Evolutionary conservation across 2,329 filamentous ascomycete genomes (phyloP), one percentile per base, ranked within the genome.

Genomic region (Exophiala dermatitidis): DNA sequence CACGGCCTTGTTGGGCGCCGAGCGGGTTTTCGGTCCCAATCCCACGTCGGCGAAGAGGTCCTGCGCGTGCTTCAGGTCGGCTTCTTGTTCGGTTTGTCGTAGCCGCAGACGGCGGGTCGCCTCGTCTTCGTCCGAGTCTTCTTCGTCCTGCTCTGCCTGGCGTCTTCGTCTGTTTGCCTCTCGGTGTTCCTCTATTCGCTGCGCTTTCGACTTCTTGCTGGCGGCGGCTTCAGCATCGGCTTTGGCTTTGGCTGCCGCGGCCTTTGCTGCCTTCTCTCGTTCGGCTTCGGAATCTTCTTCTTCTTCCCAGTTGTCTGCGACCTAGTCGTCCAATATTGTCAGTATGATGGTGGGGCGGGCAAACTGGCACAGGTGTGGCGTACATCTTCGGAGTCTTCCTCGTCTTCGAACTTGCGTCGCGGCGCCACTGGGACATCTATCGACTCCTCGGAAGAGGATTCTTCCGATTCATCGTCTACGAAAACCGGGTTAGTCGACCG

Each of bases 261-360:
- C 89, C 75, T 91, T 93, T 72, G 86, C 87, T 30, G 82, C 88
- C 78, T 97, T 98, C 73, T 96, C 90, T 65, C 90, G 87, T 77
- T 98, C 93, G 64, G 84, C 91, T 66, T 98, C 93, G 58, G 90
- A 95, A 74, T 98, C 93, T 67, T 97, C 93, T 63, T 88, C 90
- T 54, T 88, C 91, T 66, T 97, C 90, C 93, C 93, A 98, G 33
- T 88, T 91, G 56, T 98, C 93, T 67, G 96, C 81, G 53, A 97
- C 88, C 85, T 95, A 50, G 47, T 41, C 44, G 19, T 19, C 19
- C 19, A 19, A 19, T 19, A 48, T 52, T 54, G 47, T 56, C 52
- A 57, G 29, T 10, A 36, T 54, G 51, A 46, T 43, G 41, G 28
- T 48, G 19, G 31, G 43, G 19, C 28, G 6, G 19, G 8, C 37